Base-by-base conservation (phyloP, 495 filamentous ascomycete genomes). In the Cairneyella variabilis region DNA sequence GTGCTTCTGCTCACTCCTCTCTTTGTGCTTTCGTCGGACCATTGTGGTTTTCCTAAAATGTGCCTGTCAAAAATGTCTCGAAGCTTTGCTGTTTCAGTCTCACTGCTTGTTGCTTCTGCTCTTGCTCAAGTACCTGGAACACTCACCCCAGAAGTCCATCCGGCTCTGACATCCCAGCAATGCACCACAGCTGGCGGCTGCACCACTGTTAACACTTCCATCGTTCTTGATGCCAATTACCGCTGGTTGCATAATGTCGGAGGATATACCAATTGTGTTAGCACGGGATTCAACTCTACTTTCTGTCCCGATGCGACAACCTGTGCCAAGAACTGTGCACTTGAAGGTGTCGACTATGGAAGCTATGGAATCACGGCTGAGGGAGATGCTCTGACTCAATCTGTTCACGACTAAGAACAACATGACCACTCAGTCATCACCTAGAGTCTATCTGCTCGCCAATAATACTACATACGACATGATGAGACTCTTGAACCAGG, bases 161-260 rank as follows among this genome's bases (percentile, higher is more conserved):
- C 78, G 3, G 60, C 60, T 16, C 51, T 82, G 53, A 70, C 63
- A 51, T 74, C 72, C 62, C 58, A 69, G 46, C 69, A 69, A 44
- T 82, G 76, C 53, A 69, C 69, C n/a, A 66, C 60, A 7, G 57
- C 53, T 22, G 55, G 57, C 21, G 74, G 74, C 18, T 72, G 66
- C 54, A 71, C 71, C 18, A 64, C 67, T 28, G 63, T 72, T 42
- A 57, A 68, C 28, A 80, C 76, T 40, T 76, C 73, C 22, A 64
- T 89, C 43, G 82, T 84, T 30, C 69, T 87, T 28, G 85, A 89
- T 65, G 64, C 82, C 51, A 83, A 82, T 63, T 85, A 80, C 74
- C 77, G 81, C 27, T 80, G 76, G 77, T 58, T 80, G 18, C 82
- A 85, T 58, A 65, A 66, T 0, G 67, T 67, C 26, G 65, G 67